phyloP scores from a whole-genome alignment of 2,329 filamentous ascomycete genomes.

The Stachybotrys elegans region DNA sequence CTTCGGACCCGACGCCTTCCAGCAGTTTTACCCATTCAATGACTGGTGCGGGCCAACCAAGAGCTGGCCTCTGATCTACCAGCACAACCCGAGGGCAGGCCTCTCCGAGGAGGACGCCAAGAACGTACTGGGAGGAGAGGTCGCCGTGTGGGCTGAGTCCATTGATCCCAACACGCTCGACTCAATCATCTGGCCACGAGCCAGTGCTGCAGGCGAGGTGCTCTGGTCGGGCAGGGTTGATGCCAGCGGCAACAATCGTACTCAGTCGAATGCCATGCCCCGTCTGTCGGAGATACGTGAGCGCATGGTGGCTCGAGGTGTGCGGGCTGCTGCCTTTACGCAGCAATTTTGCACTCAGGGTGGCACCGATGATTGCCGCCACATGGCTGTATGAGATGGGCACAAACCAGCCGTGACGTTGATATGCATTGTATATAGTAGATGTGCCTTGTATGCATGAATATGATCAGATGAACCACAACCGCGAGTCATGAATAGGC shows the following conservation, averaged over 20 bases:
- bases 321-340: slow-evolving; percentile 59
- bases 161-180: slow-evolving; percentile 72
- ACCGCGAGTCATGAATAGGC: too few species aligned
- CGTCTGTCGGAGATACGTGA: slow-evolving; percentile 72
- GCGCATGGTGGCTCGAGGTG: slow-evolving; percentile 63
- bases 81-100: slow-evolving; percentile 66
- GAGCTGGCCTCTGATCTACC: slow-evolving; percentile 78
- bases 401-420: too few species aligned
- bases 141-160: slow-evolving; percentile 79
- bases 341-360: slow-evolving; percentile 48
- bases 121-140: slow-evolving; percentile 75
- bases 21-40: slow-evolving; percentile 60
- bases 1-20: slow-evolving; percentile 51
- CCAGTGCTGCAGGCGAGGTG: slow-evolving; percentile 69
- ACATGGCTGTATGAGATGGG: background rate
- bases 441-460: too few species aligned
- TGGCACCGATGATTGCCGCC: slow-evolving; percentile 19
- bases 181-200: slow-evolving; percentile 71
- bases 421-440: too few species aligned
- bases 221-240: slow-evolving; percentile 74
- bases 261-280: slow-evolving; percentile 63
- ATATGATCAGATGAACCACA: too few species aligned
- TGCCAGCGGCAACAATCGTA: slow-evolving; percentile 60
- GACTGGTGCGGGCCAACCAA: slow-evolving; percentile 81
- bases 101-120: slow-evolving; percentile 57